Conservation (phyloP, 148 eudicot species). For the Nepenthes mirabilis region DNA sequence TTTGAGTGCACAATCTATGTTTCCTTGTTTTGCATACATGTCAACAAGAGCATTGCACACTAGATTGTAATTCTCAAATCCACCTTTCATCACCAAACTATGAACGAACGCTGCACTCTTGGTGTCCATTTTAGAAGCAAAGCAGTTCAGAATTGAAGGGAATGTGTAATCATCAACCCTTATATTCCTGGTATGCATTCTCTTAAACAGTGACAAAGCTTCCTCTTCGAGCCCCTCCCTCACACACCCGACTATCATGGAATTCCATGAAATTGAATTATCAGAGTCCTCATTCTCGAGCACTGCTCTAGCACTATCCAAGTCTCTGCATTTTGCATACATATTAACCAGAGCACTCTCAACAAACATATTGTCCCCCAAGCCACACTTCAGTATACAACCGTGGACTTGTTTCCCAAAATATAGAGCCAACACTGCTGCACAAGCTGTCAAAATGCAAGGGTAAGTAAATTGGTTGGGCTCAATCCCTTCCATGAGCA, state of each 20-base stretch:
- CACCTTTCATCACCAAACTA: conserved; percentile 49
- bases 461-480: conserved; percentile 5
- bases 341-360: conserved; percentile 19
- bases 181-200: conserved; percentile 44
- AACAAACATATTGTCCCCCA: conserved; percentile 16
- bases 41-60: conserved; percentile 77
- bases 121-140: conserved; percentile 29
- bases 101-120: conserved; percentile 39
- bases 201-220: conserved; percentile 45
- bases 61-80: conserved; percentile 35
- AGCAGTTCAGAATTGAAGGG: conserved; percentile 56
- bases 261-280: conserved; percentile 60
- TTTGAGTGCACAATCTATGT: conserved; percentile 27
- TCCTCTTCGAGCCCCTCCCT: conserved; percentile 45
- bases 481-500: conserved; percentile 4
- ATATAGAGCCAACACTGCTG: conserved; percentile 18
- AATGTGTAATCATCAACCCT: conserved; percentile 54
- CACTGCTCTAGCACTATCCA: conserved; percentile 35
- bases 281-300: conserved; percentile 30
- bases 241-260: conserved; percentile 56
- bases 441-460: conserved; percentile 17
- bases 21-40: conserved; percentile 56
- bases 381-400: conserved; percentile 19
- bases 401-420: conserved; percentile 34
- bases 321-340: conserved; percentile 21